Evolutionary conservation across 129 eudicot species (phyloP), one percentile per base, ranked within the genome.

Genomic region (Pseudognaphalium luteoalbum): DNA sequence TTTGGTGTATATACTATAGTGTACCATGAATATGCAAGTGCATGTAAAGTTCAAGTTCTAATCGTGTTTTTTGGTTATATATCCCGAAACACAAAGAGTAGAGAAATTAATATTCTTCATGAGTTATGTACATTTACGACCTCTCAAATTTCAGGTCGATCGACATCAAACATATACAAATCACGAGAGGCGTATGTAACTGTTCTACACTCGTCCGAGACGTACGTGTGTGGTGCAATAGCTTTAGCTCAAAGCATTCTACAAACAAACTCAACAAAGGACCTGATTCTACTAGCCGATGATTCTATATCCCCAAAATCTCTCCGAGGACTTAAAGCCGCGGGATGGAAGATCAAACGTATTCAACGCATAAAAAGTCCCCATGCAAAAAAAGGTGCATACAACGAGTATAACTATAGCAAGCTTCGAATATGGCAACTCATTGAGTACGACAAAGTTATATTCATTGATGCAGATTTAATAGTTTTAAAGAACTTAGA

Each of bases 141-240:
- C 3, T 42, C 16, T 28, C 47, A 3, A 39, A 29, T 37, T 66
- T 68, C 83, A 79, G 85, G 74, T 47, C 19, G 15, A 66, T 57
- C 30, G 20, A 22, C 35, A 7, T 41, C 28, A 4, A 22, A n/a
- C 7, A 35, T 25, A 70, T 67, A 66, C 69, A 64, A 37, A 42
- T 76, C 75, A 76, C 79, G 86, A 81, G 92, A 92, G 78, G 97
- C 97, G 16, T 92, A 87, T 60, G 96, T 81, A 12, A 89, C 97
- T 4, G 85, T 89, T 42, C 88, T 92, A 11, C 97, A 92, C 58
- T 89, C 97, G 51, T 87, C 91, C 4, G 93, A 92, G 86, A 51
- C 80, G 11, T 92, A 92, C 33, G 96, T 89, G 19, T 92, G 97
- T 78, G 97, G 97, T 44, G 97, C 97, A 56, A 89, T 92, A 65